Conservation (phyloP, 805 yeast genomes). For the Dipodascus albidus region DNA sequence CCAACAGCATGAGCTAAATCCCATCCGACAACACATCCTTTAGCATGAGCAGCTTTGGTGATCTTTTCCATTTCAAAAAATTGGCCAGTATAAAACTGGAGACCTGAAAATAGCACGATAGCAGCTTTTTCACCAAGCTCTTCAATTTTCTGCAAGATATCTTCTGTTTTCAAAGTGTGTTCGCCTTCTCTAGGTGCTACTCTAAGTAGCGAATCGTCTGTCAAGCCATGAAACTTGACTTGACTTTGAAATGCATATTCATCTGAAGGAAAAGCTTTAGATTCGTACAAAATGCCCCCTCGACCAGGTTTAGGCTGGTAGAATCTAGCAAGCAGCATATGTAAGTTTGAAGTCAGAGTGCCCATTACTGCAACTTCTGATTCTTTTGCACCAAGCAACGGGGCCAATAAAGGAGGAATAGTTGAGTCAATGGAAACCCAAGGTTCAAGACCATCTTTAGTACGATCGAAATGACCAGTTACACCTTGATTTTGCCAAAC, state of each 20-base stretch:
- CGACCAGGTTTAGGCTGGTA: conserved; percentile 52
- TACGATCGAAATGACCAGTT: conserved; percentile 60
- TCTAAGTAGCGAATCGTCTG: conserved; percentile 49
- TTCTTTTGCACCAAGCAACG: conserved; percentile 62
- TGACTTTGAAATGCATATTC: conserved; percentile 74
- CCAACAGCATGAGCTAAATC: conserved; percentile 94
- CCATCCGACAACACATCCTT: conserved; percentile 60
- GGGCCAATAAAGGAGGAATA: conserved; percentile 53
- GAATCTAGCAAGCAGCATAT: conserved; percentile 60
- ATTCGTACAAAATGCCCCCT: conserved; percentile 70
- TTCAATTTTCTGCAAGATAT: conserved; percentile 47
- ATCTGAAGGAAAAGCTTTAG: conserved; percentile 87
- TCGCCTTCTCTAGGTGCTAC: conserved; percentile 50
- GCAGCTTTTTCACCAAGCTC: conserved; percentile 51
- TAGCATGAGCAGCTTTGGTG: conserved; percentile 49
- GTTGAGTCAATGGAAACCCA: conserved; percentile 88
- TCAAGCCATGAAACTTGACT: conserved; percentile 47
- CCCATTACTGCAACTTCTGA: conserved; percentile 86
- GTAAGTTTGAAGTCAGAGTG: conserved; percentile 71
- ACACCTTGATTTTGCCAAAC: conserved; percentile 82
- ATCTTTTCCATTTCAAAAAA: conserved; percentile 63
- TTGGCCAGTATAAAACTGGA: conserved; percentile 91
- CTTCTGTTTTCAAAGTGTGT: conserved; percentile 46
- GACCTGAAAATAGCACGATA: conserved; percentile 70
- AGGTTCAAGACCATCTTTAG: conserved; percentile 32